Conservation (phyloP, 345 rosid genomes). For the Punica granatum region DNA sequence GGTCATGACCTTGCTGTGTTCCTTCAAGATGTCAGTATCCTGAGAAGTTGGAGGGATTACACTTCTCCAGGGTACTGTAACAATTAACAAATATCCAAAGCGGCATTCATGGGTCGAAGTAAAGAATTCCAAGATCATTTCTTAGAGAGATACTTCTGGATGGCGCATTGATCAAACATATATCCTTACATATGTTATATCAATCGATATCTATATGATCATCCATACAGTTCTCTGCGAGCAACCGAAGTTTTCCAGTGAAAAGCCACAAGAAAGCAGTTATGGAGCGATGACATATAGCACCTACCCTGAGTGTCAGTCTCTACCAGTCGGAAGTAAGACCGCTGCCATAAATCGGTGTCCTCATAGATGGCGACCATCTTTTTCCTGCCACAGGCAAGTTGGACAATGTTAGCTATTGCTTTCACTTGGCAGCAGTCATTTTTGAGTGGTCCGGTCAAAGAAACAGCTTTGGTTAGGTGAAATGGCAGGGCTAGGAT, state of each 20-base stretch:
- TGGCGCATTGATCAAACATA: no score
- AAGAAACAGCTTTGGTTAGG: slow-evolving; percentile 15
- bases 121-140: no score
- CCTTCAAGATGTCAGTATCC: slow-evolving; percentile 12
- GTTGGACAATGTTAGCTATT: slow-evolving; percentile 17
- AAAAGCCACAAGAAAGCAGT: no score
- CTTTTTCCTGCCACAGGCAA: slow-evolving; percentile 28
- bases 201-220: no score
- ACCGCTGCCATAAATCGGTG: slow-evolving; percentile 26
- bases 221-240: no score
- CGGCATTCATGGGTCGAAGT: no score
- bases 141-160: no score
- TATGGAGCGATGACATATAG: no score
- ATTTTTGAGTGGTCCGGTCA: slow-evolving; percentile 17
- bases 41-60: slow-evolving; percentile 16
- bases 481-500: slow-evolving; percentile 22
- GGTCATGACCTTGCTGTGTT: slow-evolving; percentile 17
- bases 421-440: slow-evolving; percentile 26
- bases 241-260: no score
- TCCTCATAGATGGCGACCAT: slow-evolving; percentile 26
- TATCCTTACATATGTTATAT: no score
- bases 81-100: neutral
- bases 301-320: slow-evolving; percentile 8
- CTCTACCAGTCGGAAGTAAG: slow-evolving; percentile 21
- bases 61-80: slow-evolving; percentile 13